These are phyloP conservation scores for Scenedesmus sp. DNA, from an alignment of 163 green algal species.

Conservation along the genomic window DNA sequence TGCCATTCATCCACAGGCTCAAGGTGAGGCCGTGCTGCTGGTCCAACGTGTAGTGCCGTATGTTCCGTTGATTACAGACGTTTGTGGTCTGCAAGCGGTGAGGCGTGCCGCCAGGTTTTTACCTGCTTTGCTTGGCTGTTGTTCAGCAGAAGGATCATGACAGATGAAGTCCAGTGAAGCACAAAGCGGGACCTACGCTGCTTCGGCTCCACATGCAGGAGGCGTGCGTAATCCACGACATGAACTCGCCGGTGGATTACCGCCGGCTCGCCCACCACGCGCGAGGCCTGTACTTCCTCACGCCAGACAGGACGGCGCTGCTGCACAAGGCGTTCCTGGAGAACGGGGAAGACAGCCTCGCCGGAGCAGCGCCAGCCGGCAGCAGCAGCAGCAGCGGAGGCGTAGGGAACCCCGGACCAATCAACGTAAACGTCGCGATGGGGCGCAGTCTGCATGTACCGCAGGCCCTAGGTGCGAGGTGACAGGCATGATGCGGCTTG, in stretches of 20 bases:
- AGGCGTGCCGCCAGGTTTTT: too few species aligned
- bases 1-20: slow-evolving; percentile 96
- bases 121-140: too few species aligned
- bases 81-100: too few species aligned
- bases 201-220: slow-evolving; percentile 63
- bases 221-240: slow-evolving; percentile 90
- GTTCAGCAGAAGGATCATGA: too few species aligned
- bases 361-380: neutral
- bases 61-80: too few species aligned
- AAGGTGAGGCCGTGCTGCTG: slow-evolving; percentile 66
- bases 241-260: slow-evolving; percentile 91
- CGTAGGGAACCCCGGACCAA: slow-evolving; percentile 12
- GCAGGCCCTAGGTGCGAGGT: slow-evolving; percentile 63
- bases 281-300: slow-evolving; percentile 84
- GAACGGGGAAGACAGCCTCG: neutral
- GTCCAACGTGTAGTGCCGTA: too few species aligned
- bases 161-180: too few species aligned
- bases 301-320: slow-evolving; percentile 56
- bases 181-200: too few species aligned
- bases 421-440: slow-evolving; percentile 87
- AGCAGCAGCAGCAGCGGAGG: neutral
- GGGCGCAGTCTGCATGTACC: slow-evolving; percentile 85
- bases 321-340: slow-evolving; percentile 79
- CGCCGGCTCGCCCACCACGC: slow-evolving; percentile 83
- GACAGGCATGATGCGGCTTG: neutral